Evolutionary conservation across 306 rosid species (phyloP).

Genomic region (Clitoria ternatea): DNA sequence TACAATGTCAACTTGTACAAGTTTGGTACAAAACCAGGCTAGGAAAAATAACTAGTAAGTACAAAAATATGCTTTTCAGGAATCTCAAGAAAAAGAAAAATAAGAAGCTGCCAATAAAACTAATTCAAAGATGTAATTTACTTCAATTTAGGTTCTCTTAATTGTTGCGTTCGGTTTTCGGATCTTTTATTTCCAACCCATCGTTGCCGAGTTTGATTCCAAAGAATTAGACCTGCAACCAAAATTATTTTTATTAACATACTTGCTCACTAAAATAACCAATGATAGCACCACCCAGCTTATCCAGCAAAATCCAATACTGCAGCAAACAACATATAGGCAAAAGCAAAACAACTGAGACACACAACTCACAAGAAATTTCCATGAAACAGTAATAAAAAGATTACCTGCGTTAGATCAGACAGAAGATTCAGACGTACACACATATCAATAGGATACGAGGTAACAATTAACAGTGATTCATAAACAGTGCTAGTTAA

Average conservation of each 20-base stretch:
- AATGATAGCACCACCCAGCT: background rate
- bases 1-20: background rate
- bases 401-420: background rate
- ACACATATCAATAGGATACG: background rate
- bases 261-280: constrained; percentile 17
- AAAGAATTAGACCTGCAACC: constrained; percentile 79
- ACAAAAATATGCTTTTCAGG: background rate
- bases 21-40: background rate
- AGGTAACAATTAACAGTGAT: background rate
- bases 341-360: too few species aligned
- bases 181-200: constrained; percentile 76
- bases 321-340: background rate
- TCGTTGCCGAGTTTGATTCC: constrained; percentile 85
- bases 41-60: background rate
- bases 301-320: background rate
- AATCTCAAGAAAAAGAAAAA: background rate
- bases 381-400: background rate
- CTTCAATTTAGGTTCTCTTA: constrained; percentile 81
- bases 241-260: background rate
- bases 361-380: background rate
- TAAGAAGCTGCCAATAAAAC: background rate
- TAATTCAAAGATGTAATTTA: constrained; percentile 26
- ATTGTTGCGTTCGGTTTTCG: constrained; percentile 42
- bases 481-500: background rate
- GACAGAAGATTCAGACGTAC: background rate